Base-by-base conservation (phyloP, 768 basidiomycete genomes). In the Boletus subparvulus region DNA sequence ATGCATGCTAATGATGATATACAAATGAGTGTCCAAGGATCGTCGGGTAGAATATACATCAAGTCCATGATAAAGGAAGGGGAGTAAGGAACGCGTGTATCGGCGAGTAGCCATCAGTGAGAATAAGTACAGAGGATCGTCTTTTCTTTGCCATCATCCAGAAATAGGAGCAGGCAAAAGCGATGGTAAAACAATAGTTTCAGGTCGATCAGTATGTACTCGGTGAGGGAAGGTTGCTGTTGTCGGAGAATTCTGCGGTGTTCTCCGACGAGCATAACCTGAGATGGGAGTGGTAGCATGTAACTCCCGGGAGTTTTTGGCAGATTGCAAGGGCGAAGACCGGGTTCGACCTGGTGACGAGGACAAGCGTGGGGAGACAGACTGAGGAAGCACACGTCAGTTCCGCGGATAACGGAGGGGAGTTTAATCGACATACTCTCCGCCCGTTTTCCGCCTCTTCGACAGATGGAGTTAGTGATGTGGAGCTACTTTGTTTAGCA, bases 271-370 rank as follows among this genome's bases (percentile, higher is more conserved):
- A 42, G 88, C 85, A 56, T 87, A 92, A 39, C 82, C 80, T 28
- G 90, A 92, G 52, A 92, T 92, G 52, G 90, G 90, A 14, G 82
- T 92, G 50, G 90, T 90, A 13, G 82, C 85, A 32, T 81, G 73
- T 19, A 84, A 72, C 67, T 86, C 84, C 61, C 81, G 81, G 19
- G 79, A 71, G 61, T 78, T 80, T 50, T 79, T 75, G 21, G 76
- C 69, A 13, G 82, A 73, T 58, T 77, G 79, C 57, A 80, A 75
- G 57, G 77, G 71, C 50, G 75, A 75, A 28, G 77, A 75, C 59
- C 74, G 69, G 48, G 74, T 78, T 46, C 78, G 60, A 55, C 74
- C 76, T 51, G 79, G 77, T 51, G 80, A 75, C 36, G 79, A 73
- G 52, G 70, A 68, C 42, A 70, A 63, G 54, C 65, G 70, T 28